Conservation (phyloP, 1,284 basidiomycete species). For the Macrocystidia cucumis region DNA sequence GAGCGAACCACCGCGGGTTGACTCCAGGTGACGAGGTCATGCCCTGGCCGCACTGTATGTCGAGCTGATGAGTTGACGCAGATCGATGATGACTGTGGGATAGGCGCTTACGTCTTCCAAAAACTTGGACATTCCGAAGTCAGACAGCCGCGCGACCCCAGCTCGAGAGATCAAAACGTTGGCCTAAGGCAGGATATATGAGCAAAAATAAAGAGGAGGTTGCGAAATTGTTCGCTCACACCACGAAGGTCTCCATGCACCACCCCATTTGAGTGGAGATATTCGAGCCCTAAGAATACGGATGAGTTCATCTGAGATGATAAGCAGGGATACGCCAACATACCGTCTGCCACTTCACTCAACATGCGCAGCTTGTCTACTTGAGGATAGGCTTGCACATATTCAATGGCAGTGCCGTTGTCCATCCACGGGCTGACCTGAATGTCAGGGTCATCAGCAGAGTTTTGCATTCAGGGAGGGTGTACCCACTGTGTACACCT, state of each 20-base stretch:
- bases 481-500: conserved; percentile 26
- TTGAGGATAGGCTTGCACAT: conserved; percentile 22
- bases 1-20: conserved; percentile 31
- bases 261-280: conserved; percentile 30
- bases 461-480: too few species aligned
- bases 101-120: conserved; percentile 25
- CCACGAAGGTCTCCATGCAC: conserved; percentile 39
- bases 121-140: conserved; percentile 36
- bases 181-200: conserved; percentile 16
- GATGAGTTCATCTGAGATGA: not conserved
- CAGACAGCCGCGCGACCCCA: conserved; percentile 27
- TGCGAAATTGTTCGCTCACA: conserved; percentile 18
- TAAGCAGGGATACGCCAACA: conserved; percentile 1
- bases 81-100: not conserved
- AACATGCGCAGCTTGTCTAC: conserved; percentile 26
- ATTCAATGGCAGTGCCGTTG: conserved; percentile 26
- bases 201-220: not conserved
- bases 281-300: conserved; percentile 27
- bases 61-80: conserved; percentile 3
- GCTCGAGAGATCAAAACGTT: conserved; percentile 31
- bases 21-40: conserved; percentile 15
- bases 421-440: conserved; percentile 41
- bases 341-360: conserved; percentile 28
- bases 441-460: conserved; percentile 2
- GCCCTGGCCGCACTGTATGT: conserved; percentile 20